These are phyloP conservation scores for Crinitomyces ghanaensis DNA, from an alignment of 805 yeast species.

Conservation along the genomic window DNA sequence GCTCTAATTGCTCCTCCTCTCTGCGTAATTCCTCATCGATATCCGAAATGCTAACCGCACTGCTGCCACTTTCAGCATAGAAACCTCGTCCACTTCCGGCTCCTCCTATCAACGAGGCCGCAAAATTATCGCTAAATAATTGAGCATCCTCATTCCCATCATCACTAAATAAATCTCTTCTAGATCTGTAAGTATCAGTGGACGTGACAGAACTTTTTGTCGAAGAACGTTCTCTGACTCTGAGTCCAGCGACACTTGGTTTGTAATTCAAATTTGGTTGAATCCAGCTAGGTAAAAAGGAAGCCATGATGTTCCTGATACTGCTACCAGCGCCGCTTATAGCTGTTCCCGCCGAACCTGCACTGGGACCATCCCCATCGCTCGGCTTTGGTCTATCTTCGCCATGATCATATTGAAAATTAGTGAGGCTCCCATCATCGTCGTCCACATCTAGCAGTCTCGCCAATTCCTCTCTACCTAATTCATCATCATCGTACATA, in stretches of 20 bases:
- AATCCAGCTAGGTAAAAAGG: slow-evolving; percentile 8
- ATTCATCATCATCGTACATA: slow-evolving; percentile 20
- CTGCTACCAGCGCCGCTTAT: no score
- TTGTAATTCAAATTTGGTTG: slow-evolving; percentile 8
- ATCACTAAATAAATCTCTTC: slow-evolving; percentile 17
- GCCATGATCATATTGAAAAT: slow-evolving; percentile 3
- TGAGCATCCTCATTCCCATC: slow-evolving; percentile 18
- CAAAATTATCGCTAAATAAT: slow-evolving; percentile 16
- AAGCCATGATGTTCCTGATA: slow-evolving; percentile 4
- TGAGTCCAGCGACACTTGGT: slow-evolving; percentile 17
- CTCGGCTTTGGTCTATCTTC: slow-evolving; percentile 3
- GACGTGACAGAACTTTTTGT: slow-evolving; percentile 15
- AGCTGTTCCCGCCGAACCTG: neutral
- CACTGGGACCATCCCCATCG: neutral
- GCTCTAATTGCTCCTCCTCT: slow-evolving; percentile 8
- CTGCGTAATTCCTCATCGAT: slow-evolving; percentile 9
- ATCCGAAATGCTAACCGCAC: neutral
- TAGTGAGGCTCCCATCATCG: slow-evolving; percentile 4
- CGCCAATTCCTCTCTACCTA: slow-evolving; percentile 19
- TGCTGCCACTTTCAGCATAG: neutral
- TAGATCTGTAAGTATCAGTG: slow-evolving; percentile 16
- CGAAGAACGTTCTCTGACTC: slow-evolving; percentile 13
- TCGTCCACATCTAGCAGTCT: slow-evolving; percentile 14
- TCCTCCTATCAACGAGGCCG: slow-evolving; percentile 9
- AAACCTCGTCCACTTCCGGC: neutral